Evolutionary conservation across 2,329 filamentous ascomycete genomes (phyloP).

Genomic region (Aspergillus vadensis): DNA sequence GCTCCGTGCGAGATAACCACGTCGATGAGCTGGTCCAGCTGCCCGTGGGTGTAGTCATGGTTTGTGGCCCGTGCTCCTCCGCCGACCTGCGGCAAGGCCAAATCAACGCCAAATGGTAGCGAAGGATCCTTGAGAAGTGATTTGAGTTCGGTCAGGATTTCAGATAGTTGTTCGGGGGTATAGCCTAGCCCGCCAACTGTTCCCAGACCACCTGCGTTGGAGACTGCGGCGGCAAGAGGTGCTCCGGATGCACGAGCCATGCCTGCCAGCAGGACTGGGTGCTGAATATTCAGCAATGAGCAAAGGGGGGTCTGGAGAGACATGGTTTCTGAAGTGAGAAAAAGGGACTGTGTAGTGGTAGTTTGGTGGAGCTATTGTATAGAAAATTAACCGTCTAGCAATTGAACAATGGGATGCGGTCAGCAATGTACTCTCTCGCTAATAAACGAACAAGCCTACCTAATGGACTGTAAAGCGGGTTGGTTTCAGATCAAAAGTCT

Average conservation of each 20-base stretch:
- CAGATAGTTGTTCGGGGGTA: conserved; percentile 72
- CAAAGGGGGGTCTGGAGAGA: conserved; percentile 76
- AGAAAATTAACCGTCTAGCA: background rate
- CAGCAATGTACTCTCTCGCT: background rate
- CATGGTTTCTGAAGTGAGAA: conserved; percentile 23
- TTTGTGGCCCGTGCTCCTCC: conserved; percentile 84
- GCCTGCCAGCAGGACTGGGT: conserved; percentile 88
- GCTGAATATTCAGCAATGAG: conserved; percentile 75
- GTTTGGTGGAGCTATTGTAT: background rate
- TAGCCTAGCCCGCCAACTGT: conserved; percentile 67
- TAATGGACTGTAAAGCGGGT: background rate
- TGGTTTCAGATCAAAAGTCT: background rate
- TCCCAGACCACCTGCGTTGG: conserved; percentile 80
- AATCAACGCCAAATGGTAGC: conserved; percentile 86
- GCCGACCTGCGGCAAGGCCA: conserved; percentile 87
- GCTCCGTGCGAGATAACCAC: conserved; percentile 85
- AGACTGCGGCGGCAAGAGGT: conserved; percentile 78
- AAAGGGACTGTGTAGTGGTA: background rate
- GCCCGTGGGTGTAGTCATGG: conserved; percentile 91
- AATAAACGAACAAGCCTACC: background rate
- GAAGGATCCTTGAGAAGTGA: conserved; percentile 64
- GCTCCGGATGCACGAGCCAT: conserved; percentile 87
- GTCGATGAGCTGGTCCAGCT: conserved; percentile 82
- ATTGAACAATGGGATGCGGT: background rate
- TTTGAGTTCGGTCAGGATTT: conserved; percentile 85